Base-by-base conservation (phyloP, 2,329 filamentous ascomycete genomes). In the Aureobasidium namibiae region DNA sequence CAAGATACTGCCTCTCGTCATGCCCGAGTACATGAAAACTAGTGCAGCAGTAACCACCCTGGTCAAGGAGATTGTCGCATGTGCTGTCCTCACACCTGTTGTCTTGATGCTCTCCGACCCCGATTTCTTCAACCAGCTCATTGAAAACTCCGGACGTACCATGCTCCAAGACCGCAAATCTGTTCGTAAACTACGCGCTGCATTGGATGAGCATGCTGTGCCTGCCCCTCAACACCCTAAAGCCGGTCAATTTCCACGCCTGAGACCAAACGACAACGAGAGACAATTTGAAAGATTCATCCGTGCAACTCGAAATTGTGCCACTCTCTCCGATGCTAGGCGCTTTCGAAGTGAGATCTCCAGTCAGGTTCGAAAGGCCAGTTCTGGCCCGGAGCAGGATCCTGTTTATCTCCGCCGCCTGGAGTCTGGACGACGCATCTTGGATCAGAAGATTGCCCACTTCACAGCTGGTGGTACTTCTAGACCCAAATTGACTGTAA, bases 51-150 rank as follows among this genome's bases (percentile, higher is more conserved):
- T 96, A 8, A 84, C 83, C 33, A 87, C 87, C 36, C 77, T 99
- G 57, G 82, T 96, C 61, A 86, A 89, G 66, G 95, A 99, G 75
- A 87, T 99, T 62, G 84, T 96, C n/a, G 81, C 90, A 23, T 96
- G 94, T 72, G 90, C 90, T n/a, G 86, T 99, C 39, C 77, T 99
- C 38, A 86, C 85, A 42, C 94, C 94, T 0, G 76, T 95, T 23
- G 80, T 96, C 69, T 85, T 87, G 66, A 78, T 91, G 62, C 77
- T 99, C 18, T 84, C 89, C 5, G 92, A 99, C 66, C 92, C 95
- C 1, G 95, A 99, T 75, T 95, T 88, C 9, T 99, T 92, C 92
- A 97, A 99, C 68, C 92, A 96, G 72, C 74, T 96, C 61, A 90
- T 97, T 80, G 92, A 97, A 73, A 92, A 87, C 59, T 90, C 88